Conservation (phyloP, 306 rosid genomes). For the Malus asiatica region DNA sequence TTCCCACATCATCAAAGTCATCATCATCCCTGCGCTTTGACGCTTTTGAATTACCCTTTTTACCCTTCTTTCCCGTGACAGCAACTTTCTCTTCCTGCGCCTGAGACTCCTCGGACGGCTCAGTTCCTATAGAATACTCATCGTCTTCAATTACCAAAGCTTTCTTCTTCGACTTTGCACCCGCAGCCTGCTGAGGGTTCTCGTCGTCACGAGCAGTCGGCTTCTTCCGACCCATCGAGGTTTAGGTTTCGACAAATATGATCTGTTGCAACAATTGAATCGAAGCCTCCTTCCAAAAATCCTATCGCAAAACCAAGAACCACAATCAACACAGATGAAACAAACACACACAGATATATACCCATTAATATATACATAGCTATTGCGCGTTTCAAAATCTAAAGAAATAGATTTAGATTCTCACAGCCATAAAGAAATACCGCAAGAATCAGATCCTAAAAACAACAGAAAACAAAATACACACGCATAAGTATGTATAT, state of each 20-base stretch:
- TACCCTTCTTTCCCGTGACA: constrained; percentile 59
- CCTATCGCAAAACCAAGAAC: constrained; percentile 15
- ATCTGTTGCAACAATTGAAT: background rate
- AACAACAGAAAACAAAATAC: background rate
- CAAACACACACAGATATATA: background rate
- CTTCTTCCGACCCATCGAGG: constrained; percentile 75
- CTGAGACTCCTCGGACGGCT: constrained; percentile 52
- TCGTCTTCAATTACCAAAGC: constrained; percentile 58
- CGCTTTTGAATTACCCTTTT: constrained; percentile 49
- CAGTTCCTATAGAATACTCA: constrained; percentile 66
- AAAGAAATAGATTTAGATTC: background rate
- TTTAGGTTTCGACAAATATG: constrained; percentile 21
- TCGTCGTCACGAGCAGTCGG: constrained; percentile 61
- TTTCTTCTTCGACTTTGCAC: constrained; percentile 78
- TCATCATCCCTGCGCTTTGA: constrained; percentile 24
- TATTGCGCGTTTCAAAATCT: background rate
- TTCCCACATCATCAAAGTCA: constrained; percentile 14
- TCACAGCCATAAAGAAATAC: background rate
- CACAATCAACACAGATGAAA: background rate
- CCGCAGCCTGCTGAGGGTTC: constrained; percentile 26
- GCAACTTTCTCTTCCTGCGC: constrained; percentile 40
- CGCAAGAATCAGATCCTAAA: background rate
- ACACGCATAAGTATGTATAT: background rate
- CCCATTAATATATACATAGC: background rate
- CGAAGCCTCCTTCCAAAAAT: background rate